A percentile compares a stretch with the other conserved stretches of the same genome.
phyloP scores from a whole-genome alignment of 1,284 basidiomycete species.

The Psilocybe mexicana region DNA sequence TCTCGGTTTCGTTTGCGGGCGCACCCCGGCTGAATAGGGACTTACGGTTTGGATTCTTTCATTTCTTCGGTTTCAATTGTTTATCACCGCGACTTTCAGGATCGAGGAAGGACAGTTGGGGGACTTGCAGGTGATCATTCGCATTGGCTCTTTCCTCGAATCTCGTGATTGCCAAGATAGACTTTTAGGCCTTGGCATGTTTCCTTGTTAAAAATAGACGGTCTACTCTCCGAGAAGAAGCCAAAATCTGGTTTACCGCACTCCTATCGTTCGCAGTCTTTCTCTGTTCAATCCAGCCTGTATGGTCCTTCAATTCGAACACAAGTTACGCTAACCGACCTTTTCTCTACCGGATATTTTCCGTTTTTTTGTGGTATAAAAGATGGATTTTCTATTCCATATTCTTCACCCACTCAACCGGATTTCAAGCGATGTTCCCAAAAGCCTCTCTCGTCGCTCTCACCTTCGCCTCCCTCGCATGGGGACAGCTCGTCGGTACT shows the following conservation, averaged over 20 bases:
- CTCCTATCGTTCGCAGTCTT: background rate
- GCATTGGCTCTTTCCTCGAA: background rate
- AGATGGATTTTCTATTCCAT: slow-evolving; percentile 7
- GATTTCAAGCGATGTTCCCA: slow-evolving; percentile 18
- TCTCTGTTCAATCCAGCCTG: background rate
- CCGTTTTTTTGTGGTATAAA: slow-evolving; percentile 18
- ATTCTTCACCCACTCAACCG: slow-evolving; percentile 13
- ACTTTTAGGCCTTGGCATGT: background rate
- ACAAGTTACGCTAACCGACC: background rate
- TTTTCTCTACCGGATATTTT: slow-evolving; percentile 18
- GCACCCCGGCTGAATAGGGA: background rate
- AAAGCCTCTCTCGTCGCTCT: slow-evolving; percentile 20
- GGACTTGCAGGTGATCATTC: background rate
- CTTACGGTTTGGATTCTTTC: background rate
- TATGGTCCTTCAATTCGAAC: background rate
- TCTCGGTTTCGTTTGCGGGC: background rate
- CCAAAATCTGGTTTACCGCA: background rate
- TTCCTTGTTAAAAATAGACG: background rate
- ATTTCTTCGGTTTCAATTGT: background rate
- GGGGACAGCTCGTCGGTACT: slow-evolving; percentile 21
- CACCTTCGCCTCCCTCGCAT: slow-evolving; percentile 17
- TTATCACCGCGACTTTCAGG: background rate
- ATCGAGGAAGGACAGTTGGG: background rate
- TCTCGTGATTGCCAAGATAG: background rate
- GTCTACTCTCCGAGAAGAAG: background rate